Evolutionary conservation across 768 basidiomycete genomes (phyloP).

Genomic region (Tricholoma matsutake): DNA sequence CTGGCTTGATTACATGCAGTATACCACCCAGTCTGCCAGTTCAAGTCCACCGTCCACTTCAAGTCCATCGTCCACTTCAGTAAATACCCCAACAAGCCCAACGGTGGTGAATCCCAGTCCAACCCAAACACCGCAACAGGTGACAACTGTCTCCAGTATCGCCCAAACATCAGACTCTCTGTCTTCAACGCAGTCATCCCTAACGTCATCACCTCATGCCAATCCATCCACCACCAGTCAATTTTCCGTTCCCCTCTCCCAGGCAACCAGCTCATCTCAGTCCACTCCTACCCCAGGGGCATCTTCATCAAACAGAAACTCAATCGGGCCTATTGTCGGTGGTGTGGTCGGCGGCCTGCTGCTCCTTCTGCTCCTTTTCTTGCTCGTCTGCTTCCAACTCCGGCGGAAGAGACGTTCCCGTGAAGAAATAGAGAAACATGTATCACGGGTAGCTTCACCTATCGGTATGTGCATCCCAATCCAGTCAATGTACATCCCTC

Average conservation of each 20-base stretch:
- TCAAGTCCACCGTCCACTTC: background rate
- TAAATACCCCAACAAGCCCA: background rate
- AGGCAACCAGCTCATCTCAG: background rate
- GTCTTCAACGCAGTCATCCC: too few relatives aligned
- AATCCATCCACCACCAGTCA: background rate
- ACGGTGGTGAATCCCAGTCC: background rate
- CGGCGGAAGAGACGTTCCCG: background rate
- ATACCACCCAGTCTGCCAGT: background rate
- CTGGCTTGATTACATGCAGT: background rate
- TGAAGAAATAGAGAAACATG: background rate
- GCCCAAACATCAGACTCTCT: too few relatives aligned
- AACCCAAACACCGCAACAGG: background rate
- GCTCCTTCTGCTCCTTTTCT: background rate
- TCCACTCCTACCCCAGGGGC: background rate
- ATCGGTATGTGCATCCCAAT: background rate
- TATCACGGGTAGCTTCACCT: background rate
- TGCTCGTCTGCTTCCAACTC: background rate
- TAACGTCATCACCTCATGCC: background rate
- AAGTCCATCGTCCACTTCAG: background rate
- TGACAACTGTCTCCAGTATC: background rate
- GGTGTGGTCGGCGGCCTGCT: background rate
- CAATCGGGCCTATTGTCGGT: background rate
- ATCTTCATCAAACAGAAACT: background rate
- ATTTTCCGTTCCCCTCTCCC: background rate
- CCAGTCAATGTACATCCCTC: background rate